A percentile compares a stretch with the other conserved stretches of the same genome.
Conservation (phyloP, 345 rosid genomes). For the Sisymbrium irio region DNA sequence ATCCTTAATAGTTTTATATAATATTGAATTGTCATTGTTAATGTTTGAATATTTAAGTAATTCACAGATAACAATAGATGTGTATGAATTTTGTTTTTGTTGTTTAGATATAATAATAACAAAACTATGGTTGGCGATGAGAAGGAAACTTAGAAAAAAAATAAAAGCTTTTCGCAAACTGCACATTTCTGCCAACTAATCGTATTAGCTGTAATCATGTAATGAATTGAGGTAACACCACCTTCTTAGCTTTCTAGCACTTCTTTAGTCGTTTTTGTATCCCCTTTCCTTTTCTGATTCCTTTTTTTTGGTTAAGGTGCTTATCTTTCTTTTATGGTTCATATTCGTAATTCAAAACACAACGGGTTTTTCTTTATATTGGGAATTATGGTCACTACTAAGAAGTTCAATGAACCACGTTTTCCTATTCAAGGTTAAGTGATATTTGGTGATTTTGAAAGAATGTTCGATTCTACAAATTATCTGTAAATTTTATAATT, state of each 20-base stretch:
- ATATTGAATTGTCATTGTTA: not conserved
- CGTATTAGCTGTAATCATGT: conserved; percentile 15
- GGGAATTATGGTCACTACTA: not conserved
- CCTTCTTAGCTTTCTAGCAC: not conserved
- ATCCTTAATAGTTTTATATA: not conserved
- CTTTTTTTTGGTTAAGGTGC: not conserved
- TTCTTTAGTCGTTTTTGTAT: not conserved
- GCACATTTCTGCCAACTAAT: conserved; percentile 13
- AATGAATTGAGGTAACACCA: not conserved
- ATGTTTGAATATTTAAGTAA: not conserved
- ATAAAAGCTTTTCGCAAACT: not conserved
- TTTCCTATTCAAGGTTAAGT: not conserved
- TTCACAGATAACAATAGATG: not conserved
- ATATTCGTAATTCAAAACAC: not conserved
- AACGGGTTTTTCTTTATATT: not conserved
- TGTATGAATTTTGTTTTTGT: not conserved
- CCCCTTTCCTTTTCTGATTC: not conserved
- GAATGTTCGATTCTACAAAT: not conserved
- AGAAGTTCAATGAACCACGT: not conserved
- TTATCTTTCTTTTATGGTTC: not conserved
- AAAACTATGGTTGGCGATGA: conserved; percentile 4
- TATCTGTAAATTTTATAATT: not conserved
- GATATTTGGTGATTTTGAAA: not conserved
- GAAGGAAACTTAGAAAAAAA: conserved; percentile 5
- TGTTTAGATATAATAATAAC: not conserved